Base-by-base conservation (phyloP, 768 basidiomycete genomes). In the Arthromyces matolae region DNA sequence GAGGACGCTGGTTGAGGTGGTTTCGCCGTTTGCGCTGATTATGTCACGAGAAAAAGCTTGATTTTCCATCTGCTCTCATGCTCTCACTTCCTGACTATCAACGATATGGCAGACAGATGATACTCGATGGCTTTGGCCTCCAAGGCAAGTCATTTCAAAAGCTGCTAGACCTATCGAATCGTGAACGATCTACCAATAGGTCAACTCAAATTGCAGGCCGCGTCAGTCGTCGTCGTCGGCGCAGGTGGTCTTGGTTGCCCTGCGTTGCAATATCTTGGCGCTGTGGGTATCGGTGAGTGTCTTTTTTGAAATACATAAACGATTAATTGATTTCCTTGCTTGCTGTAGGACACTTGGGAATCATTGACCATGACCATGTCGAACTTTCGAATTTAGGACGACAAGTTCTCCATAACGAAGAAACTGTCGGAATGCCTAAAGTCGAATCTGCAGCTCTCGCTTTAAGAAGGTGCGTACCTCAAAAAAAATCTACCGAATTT, bases 191-290 rank as follows among this genome's bases (percentile, higher is more conserved):
- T 64, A 78, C 95, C 6, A 89, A 76, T 14, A 45, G 43, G 43
- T 7, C 43, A 45, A 36, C 19, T 25, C 34, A 91, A 84, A 64
- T 71, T 99, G 8, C 81, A 82, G 49, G 59, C 71, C 5, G 80
- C 92, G 0, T 38, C 37, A 10, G 37, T 83, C 84, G 83, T 83
- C 14, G 90, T 98, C 3, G 80, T 97, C 3, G 96, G 96, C 22
- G 96, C 94, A 13, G 96, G 96, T 0, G 96, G 96, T 8, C 75
- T 99, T 10, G 96, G 96, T 9, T 98, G 96, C 64, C 93, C 96
- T 38, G 91, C 90, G 32, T 73, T 99, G 37, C 92, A 96, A 61
- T 96, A 98, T 65, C 80, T 99, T 9, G 91, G 83, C 4, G 90
- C 92, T 6, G 88, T 91, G 12, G 96, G 96, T 20, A 77, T 98